These are phyloP conservation scores for Fusarium buxicola DNA, from an alignment of 2,329 filamentous ascomycete species.

Conservation along the genomic window DNA sequence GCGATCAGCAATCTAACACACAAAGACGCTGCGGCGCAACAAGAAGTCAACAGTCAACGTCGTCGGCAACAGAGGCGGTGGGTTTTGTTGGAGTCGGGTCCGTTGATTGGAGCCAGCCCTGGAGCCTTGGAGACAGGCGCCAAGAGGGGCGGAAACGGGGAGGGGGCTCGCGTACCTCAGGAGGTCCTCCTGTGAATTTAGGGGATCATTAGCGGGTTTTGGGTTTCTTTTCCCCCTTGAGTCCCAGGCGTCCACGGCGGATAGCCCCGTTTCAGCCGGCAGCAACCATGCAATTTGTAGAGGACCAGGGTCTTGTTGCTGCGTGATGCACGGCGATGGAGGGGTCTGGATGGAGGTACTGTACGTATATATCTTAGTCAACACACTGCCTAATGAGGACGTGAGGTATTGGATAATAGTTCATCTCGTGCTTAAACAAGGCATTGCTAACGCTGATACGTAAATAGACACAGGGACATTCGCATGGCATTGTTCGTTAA, in stretches of 20 bases:
- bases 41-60: conserved; percentile 33
- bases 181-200: conserved; percentile 28
- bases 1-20: conserved; percentile 34
- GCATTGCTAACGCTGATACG: too few species aligned
- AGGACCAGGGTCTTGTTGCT: conserved; percentile 18
- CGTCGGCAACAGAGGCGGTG: conserved; percentile 41
- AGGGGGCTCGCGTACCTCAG: conserved; percentile 17
- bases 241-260: conserved; percentile 11
- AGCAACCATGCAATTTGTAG: conserved; percentile 24
- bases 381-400: conserved; percentile 32
- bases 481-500: background rate
- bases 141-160: conserved; percentile 33
- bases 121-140: conserved; percentile 29
- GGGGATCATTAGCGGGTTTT: conserved; percentile 27
- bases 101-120: conserved; percentile 38
- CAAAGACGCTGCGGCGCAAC: conserved; percentile 36
- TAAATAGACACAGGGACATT: conserved; percentile 2
- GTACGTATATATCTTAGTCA: too few species aligned
- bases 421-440: background rate
- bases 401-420: conserved; percentile 2
- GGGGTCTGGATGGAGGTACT: conserved; percentile 6
- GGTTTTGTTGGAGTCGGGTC: conserved; percentile 41
- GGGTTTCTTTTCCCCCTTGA: conserved; percentile 13
- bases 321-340: conserved; percentile 18
- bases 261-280: conserved; percentile 12